Conservation (phyloP, 2,329 filamentous ascomycete genomes). For the Malbranchea zuffiana region DNA sequence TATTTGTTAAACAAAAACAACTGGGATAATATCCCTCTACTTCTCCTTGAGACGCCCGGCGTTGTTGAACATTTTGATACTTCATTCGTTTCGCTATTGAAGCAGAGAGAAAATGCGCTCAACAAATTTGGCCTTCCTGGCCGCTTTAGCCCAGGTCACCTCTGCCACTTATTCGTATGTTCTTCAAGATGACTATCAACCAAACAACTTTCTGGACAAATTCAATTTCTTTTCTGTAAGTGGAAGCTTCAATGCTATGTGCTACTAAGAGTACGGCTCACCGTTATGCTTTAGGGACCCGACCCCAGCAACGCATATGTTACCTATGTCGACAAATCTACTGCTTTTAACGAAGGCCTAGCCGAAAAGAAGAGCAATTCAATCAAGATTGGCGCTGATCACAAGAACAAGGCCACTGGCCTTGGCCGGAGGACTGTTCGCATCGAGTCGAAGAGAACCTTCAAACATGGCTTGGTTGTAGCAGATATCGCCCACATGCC, state of each 20-base stretch:
- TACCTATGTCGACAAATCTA: slow-evolving; percentile 50
- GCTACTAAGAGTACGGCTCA: slow-evolving; percentile 3
- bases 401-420: slow-evolving; percentile 43
- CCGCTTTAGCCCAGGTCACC: slow-evolving; percentile 36
- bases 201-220: slow-evolving; percentile 38
- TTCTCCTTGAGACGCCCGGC: neutral
- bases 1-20: no score
- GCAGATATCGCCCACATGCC: slow-evolving; percentile 66
- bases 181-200: slow-evolving; percentile 15
- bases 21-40: no score
- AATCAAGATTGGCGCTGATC: slow-evolving; percentile 61
- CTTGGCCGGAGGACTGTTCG: slow-evolving; percentile 60
- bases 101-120: slow-evolving; percentile 21
- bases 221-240: slow-evolving; percentile 43
- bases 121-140: slow-evolving; percentile 32
- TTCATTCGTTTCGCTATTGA: no score
- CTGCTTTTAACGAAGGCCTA: slow-evolving; percentile 48
- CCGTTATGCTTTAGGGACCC: slow-evolving; percentile 20
- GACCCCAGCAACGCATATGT: slow-evolving; percentile 72
- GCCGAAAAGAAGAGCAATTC: slow-evolving; percentile 46
- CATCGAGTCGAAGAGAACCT: slow-evolving; percentile 54
- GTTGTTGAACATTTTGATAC: neutral
- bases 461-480: slow-evolving; percentile 57
- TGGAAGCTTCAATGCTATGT: slow-evolving; percentile 2
- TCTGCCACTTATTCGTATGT: slow-evolving; percentile 11